These are phyloP conservation scores for Prunus mongolica DNA, from an alignment of 306 rosid species.

Conservation along the genomic window DNA sequence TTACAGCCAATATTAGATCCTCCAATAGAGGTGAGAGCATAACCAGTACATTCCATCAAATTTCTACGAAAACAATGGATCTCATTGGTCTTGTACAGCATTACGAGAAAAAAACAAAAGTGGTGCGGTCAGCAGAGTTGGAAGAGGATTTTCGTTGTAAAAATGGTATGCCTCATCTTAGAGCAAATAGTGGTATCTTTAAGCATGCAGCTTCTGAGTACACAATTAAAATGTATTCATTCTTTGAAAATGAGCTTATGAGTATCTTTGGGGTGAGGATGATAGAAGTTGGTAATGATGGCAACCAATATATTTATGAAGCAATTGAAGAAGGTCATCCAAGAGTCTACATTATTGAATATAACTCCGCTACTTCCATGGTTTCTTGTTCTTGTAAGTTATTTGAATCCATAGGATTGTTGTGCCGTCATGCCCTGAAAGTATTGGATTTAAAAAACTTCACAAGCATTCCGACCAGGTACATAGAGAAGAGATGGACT, in stretches of 20 bases:
- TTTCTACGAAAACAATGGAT: constrained; percentile 16
- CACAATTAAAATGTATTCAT: constrained; percentile 5
- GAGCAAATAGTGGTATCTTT: constrained; percentile 8
- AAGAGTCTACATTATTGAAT: constrained; percentile 8
- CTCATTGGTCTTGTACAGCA: constrained; percentile 12
- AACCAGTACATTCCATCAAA: constrained; percentile 10
- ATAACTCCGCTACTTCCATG: not conserved
- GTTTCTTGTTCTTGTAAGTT: constrained; percentile 19
- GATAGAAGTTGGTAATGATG: constrained; percentile 3
- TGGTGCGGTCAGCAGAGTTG: not conserved
- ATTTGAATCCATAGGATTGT: constrained; percentile 13
- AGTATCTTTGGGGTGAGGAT: constrained; percentile 17
- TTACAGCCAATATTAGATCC: not conserved
- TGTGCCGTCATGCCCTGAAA: constrained; percentile 22
- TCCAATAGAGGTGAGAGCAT: constrained; percentile 4
- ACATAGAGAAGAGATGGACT: constrained; percentile 21
- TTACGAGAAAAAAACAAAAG: constrained; percentile 4
- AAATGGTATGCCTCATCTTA: constrained; percentile 16
- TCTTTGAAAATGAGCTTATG: constrained; percentile 18
- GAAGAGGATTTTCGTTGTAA: constrained; percentile 21
- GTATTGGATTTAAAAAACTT: constrained; percentile 12
- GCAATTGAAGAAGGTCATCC: constrained; percentile 8
- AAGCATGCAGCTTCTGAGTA: constrained; percentile 17
- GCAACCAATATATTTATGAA: constrained; percentile 10
- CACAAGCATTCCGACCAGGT: constrained; percentile 2